Evolutionary conservation across 768 basidiomycete species (phyloP).

Genomic region (Calocybe indica): DNA sequence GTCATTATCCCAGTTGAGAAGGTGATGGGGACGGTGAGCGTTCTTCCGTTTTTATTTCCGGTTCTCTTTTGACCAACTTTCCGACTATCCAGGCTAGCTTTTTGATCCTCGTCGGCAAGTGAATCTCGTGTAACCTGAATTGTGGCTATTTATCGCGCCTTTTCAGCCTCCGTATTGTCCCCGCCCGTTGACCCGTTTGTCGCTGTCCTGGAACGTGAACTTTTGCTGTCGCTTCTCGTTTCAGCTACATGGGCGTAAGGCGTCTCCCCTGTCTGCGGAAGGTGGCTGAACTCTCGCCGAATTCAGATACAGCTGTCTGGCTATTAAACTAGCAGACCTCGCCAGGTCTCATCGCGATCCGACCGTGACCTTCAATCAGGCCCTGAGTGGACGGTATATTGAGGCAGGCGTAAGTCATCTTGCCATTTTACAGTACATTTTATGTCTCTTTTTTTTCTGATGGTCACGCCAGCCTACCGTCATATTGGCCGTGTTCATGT

Average conservation of each 20-base stretch:
- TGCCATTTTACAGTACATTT: background rate
- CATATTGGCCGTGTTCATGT: constrained; percentile 58
- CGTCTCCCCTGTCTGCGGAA: background rate
- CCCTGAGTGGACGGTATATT: constrained; percentile 49
- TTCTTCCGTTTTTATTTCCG: background rate
- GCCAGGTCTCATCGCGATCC: constrained; percentile 40
- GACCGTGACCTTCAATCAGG: constrained; percentile 28
- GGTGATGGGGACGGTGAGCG: constrained; percentile 52
- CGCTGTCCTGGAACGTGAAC: constrained; percentile 61
- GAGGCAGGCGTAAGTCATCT: constrained; percentile 34
- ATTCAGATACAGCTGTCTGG: constrained; percentile 61
- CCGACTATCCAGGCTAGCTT: constrained; percentile 46
- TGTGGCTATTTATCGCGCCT: background rate
- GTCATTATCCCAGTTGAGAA: constrained; percentile 43
- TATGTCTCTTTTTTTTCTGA: too few relatives aligned
- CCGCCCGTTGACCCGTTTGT: constrained; percentile 67
- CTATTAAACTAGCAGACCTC: constrained; percentile 54
- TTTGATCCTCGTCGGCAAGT: constrained; percentile 53
- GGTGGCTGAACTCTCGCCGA: background rate
- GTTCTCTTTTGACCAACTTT: background rate
- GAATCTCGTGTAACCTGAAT: background rate
- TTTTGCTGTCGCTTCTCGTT: constrained; percentile 45
- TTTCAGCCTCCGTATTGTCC: constrained; percentile 53
- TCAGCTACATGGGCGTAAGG: constrained; percentile 56
- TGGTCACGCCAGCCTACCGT: constrained; percentile 38